Percentiles rank a stretch among this genome's conserved stretches.
These are phyloP conservation scores for Colletotrichum simmondsii DNA, from an alignment of 2,329 filamentous ascomycete genomes.

Conservation along the genomic window DNA sequence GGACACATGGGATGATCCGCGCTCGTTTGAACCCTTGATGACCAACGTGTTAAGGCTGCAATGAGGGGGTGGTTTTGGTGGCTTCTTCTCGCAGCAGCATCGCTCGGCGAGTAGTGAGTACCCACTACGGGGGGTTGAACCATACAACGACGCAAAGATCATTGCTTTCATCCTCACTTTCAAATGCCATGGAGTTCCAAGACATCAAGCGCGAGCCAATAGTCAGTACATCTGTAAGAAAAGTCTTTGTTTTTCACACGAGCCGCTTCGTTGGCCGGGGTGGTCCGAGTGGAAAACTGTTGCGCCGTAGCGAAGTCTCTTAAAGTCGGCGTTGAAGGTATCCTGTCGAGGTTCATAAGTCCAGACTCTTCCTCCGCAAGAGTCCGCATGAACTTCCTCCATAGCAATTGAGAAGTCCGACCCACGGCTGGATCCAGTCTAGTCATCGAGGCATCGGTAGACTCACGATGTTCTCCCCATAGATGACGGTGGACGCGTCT, in stretches of 20 bases:
- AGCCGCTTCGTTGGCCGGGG: too few species aligned
- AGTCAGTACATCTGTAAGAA: too few species aligned
- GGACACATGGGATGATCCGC: not conserved
- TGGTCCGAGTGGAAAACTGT: not conserved
- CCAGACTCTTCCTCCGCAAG: not conserved
- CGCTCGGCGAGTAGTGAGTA: not conserved
- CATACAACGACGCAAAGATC: not conserved
- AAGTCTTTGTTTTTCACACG: too few species aligned
- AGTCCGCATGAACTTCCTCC: not conserved
- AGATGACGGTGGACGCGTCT: not conserved
- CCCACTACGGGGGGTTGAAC: not conserved
- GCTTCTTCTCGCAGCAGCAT: not conserved
- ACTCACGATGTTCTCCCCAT: not conserved
- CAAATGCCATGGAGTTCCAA: too few species aligned
- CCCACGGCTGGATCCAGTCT: not conserved
- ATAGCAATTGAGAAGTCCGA: slow-evolving; percentile 13
- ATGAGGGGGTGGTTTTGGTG: not conserved
- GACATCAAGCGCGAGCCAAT: too few species aligned
- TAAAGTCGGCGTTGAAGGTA: not conserved
- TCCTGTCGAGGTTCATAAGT: not conserved
- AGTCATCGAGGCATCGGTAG: not conserved
- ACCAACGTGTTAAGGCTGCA: not conserved
- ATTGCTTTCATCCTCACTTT: not conserved
- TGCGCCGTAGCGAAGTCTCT: not conserved
- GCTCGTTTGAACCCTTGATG: not conserved